Percentiles rank a stretch among this genome's conserved stretches.
Conservation (phyloP, 1,284 basidiomycete genomes). For the Phellopilus nigrolimitatus region DNA sequence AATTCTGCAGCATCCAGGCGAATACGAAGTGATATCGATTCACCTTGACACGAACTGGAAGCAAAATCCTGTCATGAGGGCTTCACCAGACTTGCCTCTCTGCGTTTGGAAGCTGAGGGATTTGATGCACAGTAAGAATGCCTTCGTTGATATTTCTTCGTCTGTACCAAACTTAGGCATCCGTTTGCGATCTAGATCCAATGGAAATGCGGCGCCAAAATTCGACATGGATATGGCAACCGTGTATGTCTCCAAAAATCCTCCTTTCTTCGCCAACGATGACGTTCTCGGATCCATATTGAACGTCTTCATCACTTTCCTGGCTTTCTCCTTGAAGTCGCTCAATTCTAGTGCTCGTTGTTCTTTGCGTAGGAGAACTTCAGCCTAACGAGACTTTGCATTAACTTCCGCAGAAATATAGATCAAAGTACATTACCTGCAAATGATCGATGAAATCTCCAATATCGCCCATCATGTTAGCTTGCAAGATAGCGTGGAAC, state of each 20-base stretch:
- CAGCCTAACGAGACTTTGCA: constrained; percentile 47
- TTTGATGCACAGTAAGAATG: constrained; percentile 80
- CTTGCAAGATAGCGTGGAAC: constrained; percentile 88
- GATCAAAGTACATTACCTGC: constrained; percentile 47
- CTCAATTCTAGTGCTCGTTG: constrained; percentile 71
- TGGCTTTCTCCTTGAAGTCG: constrained; percentile 79
- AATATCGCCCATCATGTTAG: constrained; percentile 83
- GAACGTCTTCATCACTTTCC: constrained; percentile 66
- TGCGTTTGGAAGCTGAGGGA: constrained; percentile 69
- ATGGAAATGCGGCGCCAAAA: constrained; percentile 83
- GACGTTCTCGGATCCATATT: constrained; percentile 51
- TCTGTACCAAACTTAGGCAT: constrained; percentile 23
- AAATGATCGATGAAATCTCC: constrained; percentile 83
- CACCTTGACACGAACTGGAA: constrained; percentile 83
- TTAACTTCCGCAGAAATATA: too few relatives aligned
- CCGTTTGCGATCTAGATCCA: constrained; percentile 42
- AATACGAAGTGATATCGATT: constrained; percentile 24
- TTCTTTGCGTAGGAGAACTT: constrained; percentile 67
- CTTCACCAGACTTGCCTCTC: constrained; percentile 75
- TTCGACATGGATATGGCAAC: constrained; percentile 62
- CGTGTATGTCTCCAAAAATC: constrained; percentile 56
- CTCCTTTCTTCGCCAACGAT: constrained; percentile 32
- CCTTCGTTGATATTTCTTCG: constrained; percentile 48
- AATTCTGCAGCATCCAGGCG: neutral
- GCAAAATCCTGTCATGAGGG: constrained; percentile 64